Evolutionary conservation across 2,329 filamentous ascomycete genomes (phyloP).

Genomic region (Pseudocercospora macadamiae): DNA sequence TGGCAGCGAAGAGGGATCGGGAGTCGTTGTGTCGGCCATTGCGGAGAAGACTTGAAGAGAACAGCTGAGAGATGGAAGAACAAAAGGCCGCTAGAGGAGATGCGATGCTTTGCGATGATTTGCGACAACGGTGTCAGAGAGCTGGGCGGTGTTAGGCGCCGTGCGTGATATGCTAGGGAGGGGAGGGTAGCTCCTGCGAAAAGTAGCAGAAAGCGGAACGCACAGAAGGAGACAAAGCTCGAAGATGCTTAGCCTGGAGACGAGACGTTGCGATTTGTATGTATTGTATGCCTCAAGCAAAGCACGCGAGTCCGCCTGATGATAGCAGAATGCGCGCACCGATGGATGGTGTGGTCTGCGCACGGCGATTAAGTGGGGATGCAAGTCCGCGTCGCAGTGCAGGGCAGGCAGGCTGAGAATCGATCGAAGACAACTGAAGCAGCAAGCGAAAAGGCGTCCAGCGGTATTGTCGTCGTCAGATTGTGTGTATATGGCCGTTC

Average conservation of each 20-base stretch:
- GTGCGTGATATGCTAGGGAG: neutral
- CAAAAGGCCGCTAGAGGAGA: conserved; percentile 27
- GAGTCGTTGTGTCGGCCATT: conserved; percentile 76
- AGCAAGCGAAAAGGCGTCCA: neutral
- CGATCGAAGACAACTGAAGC: neutral
- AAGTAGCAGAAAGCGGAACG: conserved; percentile 16
- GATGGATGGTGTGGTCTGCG: neutral
- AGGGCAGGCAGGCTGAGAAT: no score
- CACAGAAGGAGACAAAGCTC: conserved; percentile 20
- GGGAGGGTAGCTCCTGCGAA: neutral
- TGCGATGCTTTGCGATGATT: conserved; percentile 11
- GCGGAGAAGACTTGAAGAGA: conserved; percentile 44
- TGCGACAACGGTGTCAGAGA: conserved; percentile 14
- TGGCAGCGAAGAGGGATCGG: conserved; percentile 68
- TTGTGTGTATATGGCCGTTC: neutral
- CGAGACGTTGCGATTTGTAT: neutral
- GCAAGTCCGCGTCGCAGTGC: no score
- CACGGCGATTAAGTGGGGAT: no score
- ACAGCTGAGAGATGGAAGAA: conserved; percentile 16
- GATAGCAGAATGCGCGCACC: neutral
- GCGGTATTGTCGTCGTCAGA: no score
- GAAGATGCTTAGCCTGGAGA: conserved; percentile 11
- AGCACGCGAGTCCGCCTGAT: no score
- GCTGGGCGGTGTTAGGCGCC: conserved; percentile 27
- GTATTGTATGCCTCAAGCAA: neutral